Base-by-base conservation (phyloP, 352 stramenopile species). In the Globisporangium echinulatum region DNA sequence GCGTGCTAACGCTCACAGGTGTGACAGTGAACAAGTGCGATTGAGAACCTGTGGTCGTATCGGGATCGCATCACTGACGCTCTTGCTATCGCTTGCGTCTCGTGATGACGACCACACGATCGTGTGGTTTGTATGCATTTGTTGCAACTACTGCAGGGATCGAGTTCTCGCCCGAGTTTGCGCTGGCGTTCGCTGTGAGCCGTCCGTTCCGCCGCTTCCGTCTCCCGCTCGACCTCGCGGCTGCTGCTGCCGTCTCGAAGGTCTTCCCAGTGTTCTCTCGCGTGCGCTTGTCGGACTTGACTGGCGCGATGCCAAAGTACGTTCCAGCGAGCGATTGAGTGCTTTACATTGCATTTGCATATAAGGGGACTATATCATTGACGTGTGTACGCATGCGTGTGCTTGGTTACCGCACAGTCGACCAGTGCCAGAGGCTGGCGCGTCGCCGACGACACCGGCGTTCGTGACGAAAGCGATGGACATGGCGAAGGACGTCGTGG, bases 121-220 rank as follows among this genome's bases (percentile, higher is more conserved):
- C n/a, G n/a, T n/a, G n/a, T n/a, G n/a, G n/a, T n/a, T n/a, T n/a
- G n/a, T n/a, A n/a, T n/a, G n/a, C n/a, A n/a, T n/a, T n/a, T n/a
- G n/a, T n/a, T n/a, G n/a, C n/a, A n/a, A 25, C 19, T 25, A 15
- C 17, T 37, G 4, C 42, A 82, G 77, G 79, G 7, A 64, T 88
- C 39, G 66, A 81, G 52, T 91, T 96, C 59, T 93, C 85, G 37
- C 82, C 87, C 7, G 87, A 96, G 56, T 96, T 94, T 56, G 87
- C 87, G 7, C 54, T 96, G 19, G 87, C 87, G 13, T 96, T 93
- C 55, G 85, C 83, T 13, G 81, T 80, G 38, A 93, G 85, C 59
- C 79, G 87, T 37, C 87, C 87, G 10, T 88, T 96, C 62, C 87
- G 86, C 4, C 82, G 85, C 46, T 67, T 94, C 37, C 81, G 87